Evolutionary conservation across 2,329 filamentous ascomycete genomes (phyloP).

Genomic region (Ophiosphaerella narmari): DNA sequence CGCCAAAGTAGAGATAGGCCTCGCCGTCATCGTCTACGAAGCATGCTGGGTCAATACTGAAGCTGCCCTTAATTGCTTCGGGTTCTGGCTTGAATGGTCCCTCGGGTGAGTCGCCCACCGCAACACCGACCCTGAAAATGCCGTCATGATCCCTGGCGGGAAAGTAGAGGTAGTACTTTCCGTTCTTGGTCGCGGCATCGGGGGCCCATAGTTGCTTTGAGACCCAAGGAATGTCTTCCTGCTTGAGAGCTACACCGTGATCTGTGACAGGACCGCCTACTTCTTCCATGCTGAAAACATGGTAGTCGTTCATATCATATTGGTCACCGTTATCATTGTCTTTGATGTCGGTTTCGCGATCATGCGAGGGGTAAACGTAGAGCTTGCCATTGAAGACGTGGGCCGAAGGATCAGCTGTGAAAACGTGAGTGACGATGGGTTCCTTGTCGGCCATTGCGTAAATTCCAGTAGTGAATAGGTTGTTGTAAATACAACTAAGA

Average conservation of each 20-base stretch:
- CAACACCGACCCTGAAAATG: constrained; percentile 77
- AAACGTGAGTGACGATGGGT: constrained; percentile 74
- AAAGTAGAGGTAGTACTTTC: constrained; percentile 78
- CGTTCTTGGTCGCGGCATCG: constrained; percentile 71
- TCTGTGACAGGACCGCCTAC: constrained; percentile 66
- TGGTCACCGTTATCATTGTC: constrained; percentile 87
- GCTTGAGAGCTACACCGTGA: constrained; percentile 70
- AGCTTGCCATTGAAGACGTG: constrained; percentile 77
- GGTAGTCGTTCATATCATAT: constrained; percentile 84
- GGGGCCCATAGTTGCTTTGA: constrained; percentile 82
- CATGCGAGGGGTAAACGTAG: constrained; percentile 82
- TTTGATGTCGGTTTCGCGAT: constrained; percentile 72
- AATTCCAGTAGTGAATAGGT: neutral
- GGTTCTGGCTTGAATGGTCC: constrained; percentile 72
- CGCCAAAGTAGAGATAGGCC: constrained; percentile 76
- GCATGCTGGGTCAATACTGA: constrained; percentile 75
- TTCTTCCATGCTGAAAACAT: constrained; percentile 70
- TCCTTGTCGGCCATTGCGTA: constrained; percentile 47
- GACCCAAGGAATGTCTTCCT: constrained; percentile 74
- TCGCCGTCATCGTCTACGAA: constrained; percentile 72
- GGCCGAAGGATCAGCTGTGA: constrained; percentile 79
- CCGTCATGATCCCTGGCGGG: constrained; percentile 72
- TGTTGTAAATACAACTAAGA: constrained; percentile 1
- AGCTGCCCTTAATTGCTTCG: constrained; percentile 68
- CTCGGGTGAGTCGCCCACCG: constrained; percentile 64